These are phyloP conservation scores for Phaeotremella skinneri DNA, from an alignment of 768 basidiomycete genomes.

Conservation along the genomic window DNA sequence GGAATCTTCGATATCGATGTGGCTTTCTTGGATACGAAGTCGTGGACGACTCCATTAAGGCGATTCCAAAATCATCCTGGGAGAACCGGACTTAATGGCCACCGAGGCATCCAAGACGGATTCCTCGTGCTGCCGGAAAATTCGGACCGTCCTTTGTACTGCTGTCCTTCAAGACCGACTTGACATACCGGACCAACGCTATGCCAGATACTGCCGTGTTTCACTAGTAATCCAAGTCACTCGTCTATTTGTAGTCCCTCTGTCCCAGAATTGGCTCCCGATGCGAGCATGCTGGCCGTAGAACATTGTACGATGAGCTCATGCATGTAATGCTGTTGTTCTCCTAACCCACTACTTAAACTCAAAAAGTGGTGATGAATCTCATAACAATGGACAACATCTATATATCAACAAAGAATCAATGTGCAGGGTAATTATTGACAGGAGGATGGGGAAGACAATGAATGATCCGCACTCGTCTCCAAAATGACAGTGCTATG, in stretches of 20 bases:
- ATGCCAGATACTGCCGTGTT: too few species aligned
- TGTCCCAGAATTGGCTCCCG: neutral
- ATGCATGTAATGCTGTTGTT: neutral
- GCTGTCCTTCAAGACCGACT: too few species aligned
- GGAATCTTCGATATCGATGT: neutral
- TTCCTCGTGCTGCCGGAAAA: neutral
- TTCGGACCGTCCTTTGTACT: neutral
- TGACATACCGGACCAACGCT: too few species aligned
- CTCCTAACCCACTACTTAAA: neutral
- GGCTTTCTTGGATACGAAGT: neutral
- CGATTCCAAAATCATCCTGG: neutral
- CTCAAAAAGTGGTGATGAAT: too few species aligned
- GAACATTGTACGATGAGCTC: neutral
- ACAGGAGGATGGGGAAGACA: too few species aligned
- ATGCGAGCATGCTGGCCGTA: neutral
- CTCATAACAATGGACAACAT: conserved; percentile 2
- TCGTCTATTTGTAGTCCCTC: neutral
- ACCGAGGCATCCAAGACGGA: neutral
- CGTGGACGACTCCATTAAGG: neutral
- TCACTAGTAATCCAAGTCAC: neutral
- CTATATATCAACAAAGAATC: neutral
- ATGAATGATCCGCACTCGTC: too few species aligned
- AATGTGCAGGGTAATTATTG: conserved; percentile 16
- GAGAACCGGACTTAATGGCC: neutral
- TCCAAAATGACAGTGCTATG: too few species aligned